These are phyloP conservation scores for Wickerhamiella azyma DNA, from an alignment of 805 yeast species.

Conservation along the genomic window DNA sequence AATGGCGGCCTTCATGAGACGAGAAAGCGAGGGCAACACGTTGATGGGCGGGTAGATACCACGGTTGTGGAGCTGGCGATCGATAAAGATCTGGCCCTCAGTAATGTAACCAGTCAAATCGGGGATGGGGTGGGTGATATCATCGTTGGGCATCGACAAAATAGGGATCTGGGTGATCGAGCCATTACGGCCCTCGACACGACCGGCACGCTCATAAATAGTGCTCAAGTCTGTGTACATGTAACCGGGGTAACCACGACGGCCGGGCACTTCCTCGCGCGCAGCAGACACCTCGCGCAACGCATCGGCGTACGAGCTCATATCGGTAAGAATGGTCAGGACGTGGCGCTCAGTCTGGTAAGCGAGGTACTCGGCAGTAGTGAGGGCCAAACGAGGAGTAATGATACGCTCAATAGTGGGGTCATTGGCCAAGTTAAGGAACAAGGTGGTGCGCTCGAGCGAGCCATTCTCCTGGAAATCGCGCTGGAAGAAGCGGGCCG, in stretches of 20 bases:
- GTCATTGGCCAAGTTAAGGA: slow-evolving; percentile 95
- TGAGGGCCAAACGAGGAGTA: slow-evolving; percentile 96
- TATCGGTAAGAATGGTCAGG: slow-evolving; percentile 92
- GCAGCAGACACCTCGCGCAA: slow-evolving; percentile 99
- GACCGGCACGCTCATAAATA: slow-evolving; percentile 98
- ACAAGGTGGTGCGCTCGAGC: slow-evolving; percentile 90
- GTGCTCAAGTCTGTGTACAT: slow-evolving; percentile 99
- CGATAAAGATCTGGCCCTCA: slow-evolving; percentile 96
- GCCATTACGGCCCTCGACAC: slow-evolving; percentile 99
- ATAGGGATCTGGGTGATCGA: slow-evolving; percentile 98
- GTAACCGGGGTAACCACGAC: slow-evolving; percentile 99
- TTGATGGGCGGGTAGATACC: slow-evolving; percentile 99
- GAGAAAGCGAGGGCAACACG: slow-evolving; percentile 91
- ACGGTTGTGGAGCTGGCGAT: slow-evolving; percentile 89
- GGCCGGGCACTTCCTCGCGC: slow-evolving; percentile 99
- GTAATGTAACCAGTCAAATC: slow-evolving; percentile 99
- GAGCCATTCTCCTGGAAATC: slow-evolving; percentile 99
- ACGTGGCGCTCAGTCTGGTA: slow-evolving; percentile 99
- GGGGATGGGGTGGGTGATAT: slow-evolving; percentile 98
- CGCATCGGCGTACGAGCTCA: slow-evolving; percentile 99
- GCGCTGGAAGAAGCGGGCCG: slow-evolving; percentile 96
- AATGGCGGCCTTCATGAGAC: slow-evolving; percentile 98
- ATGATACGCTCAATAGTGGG: slow-evolving; percentile 99
- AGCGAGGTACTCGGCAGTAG: slow-evolving; percentile 97
- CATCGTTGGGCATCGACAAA: slow-evolving; percentile 99